Conservation (phyloP, 2,329 filamentous ascomycete species). For the Aspergillus pseudoterreus region DNA sequence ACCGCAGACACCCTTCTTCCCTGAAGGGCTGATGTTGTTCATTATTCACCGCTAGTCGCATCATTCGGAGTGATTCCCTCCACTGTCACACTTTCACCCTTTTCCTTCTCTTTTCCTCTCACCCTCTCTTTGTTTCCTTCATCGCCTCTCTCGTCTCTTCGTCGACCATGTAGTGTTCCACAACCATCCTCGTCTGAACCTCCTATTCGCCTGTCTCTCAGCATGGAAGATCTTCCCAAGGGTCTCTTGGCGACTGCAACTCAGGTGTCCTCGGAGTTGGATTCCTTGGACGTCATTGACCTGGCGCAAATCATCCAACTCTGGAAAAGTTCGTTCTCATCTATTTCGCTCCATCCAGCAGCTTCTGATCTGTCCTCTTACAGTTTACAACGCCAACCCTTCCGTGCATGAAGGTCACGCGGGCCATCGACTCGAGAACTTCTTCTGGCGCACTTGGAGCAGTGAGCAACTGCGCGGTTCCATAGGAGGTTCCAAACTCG, state of each 20-base stretch:
- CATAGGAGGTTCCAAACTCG: constrained; percentile 39
- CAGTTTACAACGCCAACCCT: constrained; percentile 47
- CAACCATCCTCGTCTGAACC: background rate
- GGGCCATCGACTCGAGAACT: constrained; percentile 47
- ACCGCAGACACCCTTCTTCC: background rate
- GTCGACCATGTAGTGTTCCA: constrained; percentile 4
- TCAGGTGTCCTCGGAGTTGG: constrained; percentile 34
- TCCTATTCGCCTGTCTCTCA: background rate
- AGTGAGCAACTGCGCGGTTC: constrained; percentile 33
- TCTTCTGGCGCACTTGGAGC: constrained; percentile 53
- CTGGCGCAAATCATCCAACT: constrained; percentile 41
- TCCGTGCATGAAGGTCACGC: constrained; percentile 38
- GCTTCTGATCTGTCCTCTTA: constrained; percentile 4
- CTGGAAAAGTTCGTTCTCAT: constrained; percentile 45
- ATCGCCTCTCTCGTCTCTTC: background rate
- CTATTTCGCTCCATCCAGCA: background rate
- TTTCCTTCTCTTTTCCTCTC: background rate
- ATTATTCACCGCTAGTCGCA: constrained; percentile 8
- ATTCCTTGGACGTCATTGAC: constrained; percentile 39
- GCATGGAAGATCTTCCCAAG: constrained; percentile 40
- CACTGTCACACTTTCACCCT: background rate
- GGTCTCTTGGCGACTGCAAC: constrained; percentile 41
- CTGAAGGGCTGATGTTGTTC: background rate
- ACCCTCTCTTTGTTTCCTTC: background rate
- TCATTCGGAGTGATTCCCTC: background rate